A percentile compares a stretch with the other conserved stretches of the same genome.
Evolutionary conservation across 805 yeast species (phyloP).

Genomic region (Lipomyces yamanashiensis): DNA sequence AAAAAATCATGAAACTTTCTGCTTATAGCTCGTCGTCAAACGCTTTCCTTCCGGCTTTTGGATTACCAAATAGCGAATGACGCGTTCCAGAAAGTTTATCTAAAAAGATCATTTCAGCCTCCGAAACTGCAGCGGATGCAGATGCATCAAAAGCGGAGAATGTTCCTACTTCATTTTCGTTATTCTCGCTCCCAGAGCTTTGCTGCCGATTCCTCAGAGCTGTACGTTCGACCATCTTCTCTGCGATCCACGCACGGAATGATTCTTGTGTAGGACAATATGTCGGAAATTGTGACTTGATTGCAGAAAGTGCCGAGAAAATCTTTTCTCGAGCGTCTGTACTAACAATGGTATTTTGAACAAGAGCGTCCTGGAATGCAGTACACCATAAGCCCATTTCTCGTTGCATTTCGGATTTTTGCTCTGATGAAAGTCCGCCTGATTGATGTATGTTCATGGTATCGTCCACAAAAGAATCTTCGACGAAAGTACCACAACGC

Average conservation of each 20-base stretch:
- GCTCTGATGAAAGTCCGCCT: not conserved
- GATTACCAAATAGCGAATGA: conserved; percentile 78
- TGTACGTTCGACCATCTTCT: conserved; percentile 44
- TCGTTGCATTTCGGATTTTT: conserved; percentile 1
- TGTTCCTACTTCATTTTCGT: not conserved
- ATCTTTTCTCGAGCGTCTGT: conserved; percentile 22
- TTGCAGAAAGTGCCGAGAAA: conserved; percentile 32
- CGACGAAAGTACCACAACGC: conserved; percentile 31
- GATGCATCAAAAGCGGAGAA: conserved; percentile 26
- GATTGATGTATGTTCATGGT: conserved; percentile 11
- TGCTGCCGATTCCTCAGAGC: not conserved
- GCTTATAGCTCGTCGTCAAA: conserved; percentile 46
- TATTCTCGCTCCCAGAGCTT: not conserved
- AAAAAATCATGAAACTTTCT: not conserved
- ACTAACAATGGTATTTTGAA: conserved; percentile 18
- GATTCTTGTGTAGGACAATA: conserved; percentile 45
- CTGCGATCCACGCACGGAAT: conserved; percentile 69
- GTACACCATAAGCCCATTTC: conserved; percentile 34
- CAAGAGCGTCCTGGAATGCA: conserved; percentile 32
- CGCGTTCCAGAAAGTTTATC: conserved; percentile 54
- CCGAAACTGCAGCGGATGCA: conserved; percentile 40
- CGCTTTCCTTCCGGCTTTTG: conserved; percentile 67
- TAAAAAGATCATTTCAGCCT: conserved; percentile 48
- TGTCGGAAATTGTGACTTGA: conserved; percentile 34
- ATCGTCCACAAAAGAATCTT: conserved; percentile 31